A percentile compares a stretch with the other conserved stretches of the same genome.
These are phyloP conservation scores for Elsinoe batatas DNA, from an alignment of 2,329 filamentous ascomycete species.

Conservation along the genomic window DNA sequence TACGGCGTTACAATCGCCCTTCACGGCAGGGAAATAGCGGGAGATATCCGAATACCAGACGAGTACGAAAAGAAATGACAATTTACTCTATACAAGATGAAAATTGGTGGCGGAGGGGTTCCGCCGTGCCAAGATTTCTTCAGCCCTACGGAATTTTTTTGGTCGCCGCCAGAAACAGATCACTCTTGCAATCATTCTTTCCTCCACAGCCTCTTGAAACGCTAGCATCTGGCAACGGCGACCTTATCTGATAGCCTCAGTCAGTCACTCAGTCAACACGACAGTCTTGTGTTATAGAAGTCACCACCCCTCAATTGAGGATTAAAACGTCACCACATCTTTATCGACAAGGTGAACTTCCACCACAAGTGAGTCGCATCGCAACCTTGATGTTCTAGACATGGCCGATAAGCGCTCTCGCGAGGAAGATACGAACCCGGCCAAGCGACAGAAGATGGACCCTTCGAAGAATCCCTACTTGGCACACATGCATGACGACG, in stretches of 20 bases:
- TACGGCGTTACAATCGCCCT: no score
- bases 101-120: background rate
- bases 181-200: background rate
- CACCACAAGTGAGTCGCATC: background rate
- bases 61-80: no score
- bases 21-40: no score
- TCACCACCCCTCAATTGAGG: background rate
- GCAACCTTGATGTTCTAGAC: conserved; percentile 12
- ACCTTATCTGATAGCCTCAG: background rate
- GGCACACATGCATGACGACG: conserved; percentile 66
- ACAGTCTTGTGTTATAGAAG: no score
- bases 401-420: conserved; percentile 52
- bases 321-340: background rate
- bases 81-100: background rate
- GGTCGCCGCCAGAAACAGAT: background rate
- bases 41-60: no score
- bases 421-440: conserved; percentile 38
- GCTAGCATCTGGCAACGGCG: no score
- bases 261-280: background rate
- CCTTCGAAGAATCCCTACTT: conserved; percentile 73
- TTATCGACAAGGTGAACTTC: background rate
- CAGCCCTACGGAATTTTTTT: conserved; percentile 11
- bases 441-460: conserved; percentile 49
- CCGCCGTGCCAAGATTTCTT: conserved; percentile 3
- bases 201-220: background rate